Evolutionary conservation across 345 rosid species (phyloP).

Genomic region (Rubroshorea leprosula): DNA sequence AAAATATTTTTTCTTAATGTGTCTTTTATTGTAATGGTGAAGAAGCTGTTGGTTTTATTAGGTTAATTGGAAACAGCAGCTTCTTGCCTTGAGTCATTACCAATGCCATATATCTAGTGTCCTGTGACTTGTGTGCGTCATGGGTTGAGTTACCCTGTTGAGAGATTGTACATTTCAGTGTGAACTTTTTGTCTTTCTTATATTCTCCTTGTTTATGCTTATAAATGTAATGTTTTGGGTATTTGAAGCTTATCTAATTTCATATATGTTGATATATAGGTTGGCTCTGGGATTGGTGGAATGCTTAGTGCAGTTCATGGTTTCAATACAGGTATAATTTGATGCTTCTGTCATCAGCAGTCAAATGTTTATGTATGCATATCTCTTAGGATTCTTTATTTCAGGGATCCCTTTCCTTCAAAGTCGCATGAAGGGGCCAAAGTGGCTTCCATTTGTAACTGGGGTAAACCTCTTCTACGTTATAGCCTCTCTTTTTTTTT

Average conservation of each 20-base stretch:
- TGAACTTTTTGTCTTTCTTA: neutral
- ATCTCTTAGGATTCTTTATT: conserved; percentile 15
- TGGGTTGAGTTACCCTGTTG: neutral
- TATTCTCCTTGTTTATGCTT: neutral
- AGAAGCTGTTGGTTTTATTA: neutral
- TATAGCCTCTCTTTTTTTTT: neutral
- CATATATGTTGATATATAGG: conserved; percentile 33
- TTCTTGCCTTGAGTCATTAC: conserved; percentile 1
- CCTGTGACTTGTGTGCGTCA: neutral
- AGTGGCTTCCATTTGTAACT: conserved; percentile 71
- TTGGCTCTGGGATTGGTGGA: conserved; percentile 85
- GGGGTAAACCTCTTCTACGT: conserved; percentile 41
- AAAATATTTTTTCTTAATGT: no score
- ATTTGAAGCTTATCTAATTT: neutral
- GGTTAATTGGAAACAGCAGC: neutral
- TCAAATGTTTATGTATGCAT: neutral
- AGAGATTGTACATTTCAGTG: neutral
- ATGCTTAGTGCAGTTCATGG: conserved; percentile 87
- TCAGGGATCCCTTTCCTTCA: conserved; percentile 78
- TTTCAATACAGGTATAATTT: conserved; percentile 58
- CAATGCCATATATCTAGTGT: neutral
- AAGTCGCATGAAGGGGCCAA: conserved; percentile 71
- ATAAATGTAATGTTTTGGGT: neutral
- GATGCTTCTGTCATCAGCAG: conserved; percentile 7
- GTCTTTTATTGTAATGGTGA: no score